Evolutionary conservation across 2,329 filamentous ascomycete species (phyloP).

Genomic region (Epichloe festucae): DNA sequence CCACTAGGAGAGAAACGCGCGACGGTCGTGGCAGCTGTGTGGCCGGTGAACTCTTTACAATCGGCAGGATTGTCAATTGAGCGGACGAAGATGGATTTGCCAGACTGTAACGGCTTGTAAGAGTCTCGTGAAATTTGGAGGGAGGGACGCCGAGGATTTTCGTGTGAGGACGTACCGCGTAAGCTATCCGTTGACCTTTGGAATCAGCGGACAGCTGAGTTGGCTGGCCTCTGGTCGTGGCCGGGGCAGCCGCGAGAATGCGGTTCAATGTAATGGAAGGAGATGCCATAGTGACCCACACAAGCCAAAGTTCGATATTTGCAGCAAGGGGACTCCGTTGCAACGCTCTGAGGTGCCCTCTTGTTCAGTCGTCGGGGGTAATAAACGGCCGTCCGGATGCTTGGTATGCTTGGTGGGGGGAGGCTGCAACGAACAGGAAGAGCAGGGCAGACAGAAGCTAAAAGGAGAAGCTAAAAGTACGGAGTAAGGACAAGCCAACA

Average conservation of each 20-base stretch:
- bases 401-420: not conserved
- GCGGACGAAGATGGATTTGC: constrained; percentile 92
- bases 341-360: not conserved
- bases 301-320: not conserved
- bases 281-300: constrained; percentile 17
- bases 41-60: constrained; percentile 82
- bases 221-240: constrained; percentile 71
- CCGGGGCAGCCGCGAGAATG: constrained; percentile 77
- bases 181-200: constrained; percentile 85
- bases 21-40: constrained; percentile 80
- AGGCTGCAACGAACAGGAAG: not conserved
- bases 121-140: constrained; percentile 2
- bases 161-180: constrained; percentile 52
- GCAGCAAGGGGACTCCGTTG: not conserved
- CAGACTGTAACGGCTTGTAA: constrained; percentile 45
- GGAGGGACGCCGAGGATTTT: not conserved
- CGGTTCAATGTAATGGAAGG: constrained; percentile 44
- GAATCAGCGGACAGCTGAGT: constrained; percentile 79
- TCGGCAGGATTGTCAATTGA: constrained; percentile 81
- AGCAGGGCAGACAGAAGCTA: not conserved
- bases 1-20: constrained; percentile 89
- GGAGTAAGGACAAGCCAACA: too few relatives aligned
- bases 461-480: too few relatives aligned
- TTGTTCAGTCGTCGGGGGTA: too few relatives aligned
- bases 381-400: not conserved